phyloP scores from a whole-genome alignment of 805 yeast genomes.

The Komagataella pseudopastoris region DNA sequence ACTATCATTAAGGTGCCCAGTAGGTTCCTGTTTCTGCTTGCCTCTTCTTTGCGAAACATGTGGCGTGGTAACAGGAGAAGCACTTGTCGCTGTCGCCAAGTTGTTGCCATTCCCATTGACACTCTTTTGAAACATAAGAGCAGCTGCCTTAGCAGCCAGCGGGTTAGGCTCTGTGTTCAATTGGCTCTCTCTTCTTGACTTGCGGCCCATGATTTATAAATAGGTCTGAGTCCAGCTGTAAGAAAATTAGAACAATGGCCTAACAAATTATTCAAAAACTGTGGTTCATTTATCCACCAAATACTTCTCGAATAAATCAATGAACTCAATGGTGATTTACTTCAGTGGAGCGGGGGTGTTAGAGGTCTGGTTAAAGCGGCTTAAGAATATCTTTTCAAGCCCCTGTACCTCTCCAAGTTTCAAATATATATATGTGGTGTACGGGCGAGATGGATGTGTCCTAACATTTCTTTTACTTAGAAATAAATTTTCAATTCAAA shows the following conservation, averaged over 20 bases:
- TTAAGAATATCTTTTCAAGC: background rate
- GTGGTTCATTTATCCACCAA: background rate
- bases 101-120: conserved; percentile 5
- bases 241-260: background rate
- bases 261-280: background rate
- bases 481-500: background rate
- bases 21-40: background rate
- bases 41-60: background rate
- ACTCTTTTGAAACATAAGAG: conserved; percentile 10
- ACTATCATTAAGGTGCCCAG: background rate
- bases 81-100: background rate
- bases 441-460: conserved; percentile 3
- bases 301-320: background rate
- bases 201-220: background rate
- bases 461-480: conserved; percentile 1
- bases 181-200: background rate
- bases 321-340: background rate
- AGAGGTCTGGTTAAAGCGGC: background rate
- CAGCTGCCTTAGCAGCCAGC: conserved; percentile 13
- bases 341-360: background rate
- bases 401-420: background rate
- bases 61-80: conserved; percentile 1
- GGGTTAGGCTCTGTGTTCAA: background rate
- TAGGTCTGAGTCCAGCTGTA: background rate
- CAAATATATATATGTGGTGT: background rate